A percentile compares a stretch with the other conserved stretches of the same genome.
Conservation (phyloP, 768 basidiomycete genomes). For the Fibroporia radiculosa region DNA sequence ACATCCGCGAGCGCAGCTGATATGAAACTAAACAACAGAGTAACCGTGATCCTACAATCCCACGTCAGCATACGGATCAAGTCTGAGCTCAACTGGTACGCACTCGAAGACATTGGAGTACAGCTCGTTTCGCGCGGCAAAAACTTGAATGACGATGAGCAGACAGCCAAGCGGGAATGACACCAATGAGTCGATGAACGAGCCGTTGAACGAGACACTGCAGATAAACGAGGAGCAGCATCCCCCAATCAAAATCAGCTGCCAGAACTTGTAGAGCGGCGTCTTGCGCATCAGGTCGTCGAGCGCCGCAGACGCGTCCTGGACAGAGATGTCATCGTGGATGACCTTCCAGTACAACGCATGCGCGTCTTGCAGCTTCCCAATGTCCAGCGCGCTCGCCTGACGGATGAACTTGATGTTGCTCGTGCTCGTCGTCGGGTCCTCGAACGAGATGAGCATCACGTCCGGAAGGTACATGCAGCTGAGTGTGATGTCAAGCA, state of each 20-base stretch:
- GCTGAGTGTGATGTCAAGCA: conserved; percentile 67
- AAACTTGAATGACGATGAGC: conserved; percentile 63
- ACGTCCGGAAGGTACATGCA: conserved; percentile 73
- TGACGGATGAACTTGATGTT: conserved; percentile 77
- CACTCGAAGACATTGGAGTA: conserved; percentile 77
- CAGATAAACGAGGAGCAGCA: conserved; percentile 73
- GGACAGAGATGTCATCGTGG: conserved; percentile 73
- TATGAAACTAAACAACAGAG: conserved; percentile 72
- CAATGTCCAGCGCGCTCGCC: conserved; percentile 62
- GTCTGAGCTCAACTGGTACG: conserved; percentile 20
- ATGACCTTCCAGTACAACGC: conserved; percentile 77
- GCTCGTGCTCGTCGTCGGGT: conserved; percentile 70
- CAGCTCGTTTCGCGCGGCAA: conserved; percentile 68
- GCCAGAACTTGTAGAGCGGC: conserved; percentile 52
- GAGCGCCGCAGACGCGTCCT: conserved; percentile 62
- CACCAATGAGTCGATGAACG: conserved; percentile 68
- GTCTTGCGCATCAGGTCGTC: conserved; percentile 64
- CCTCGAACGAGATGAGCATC: conserved; percentile 79
- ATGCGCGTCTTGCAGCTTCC: conserved; percentile 67
- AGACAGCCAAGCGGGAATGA: conserved; percentile 71
- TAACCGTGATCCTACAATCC: conserved; percentile 59
- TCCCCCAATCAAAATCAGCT: conserved; percentile 65
- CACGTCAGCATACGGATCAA: conserved; percentile 1
- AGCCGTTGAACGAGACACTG: conserved; percentile 63
- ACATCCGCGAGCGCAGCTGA: conserved; percentile 57